Percentiles rank a stretch among this genome's conserved stretches.
Conservation (phyloP, 495 filamentous ascomycete species). For the Talaromyces adpressus region DNA sequence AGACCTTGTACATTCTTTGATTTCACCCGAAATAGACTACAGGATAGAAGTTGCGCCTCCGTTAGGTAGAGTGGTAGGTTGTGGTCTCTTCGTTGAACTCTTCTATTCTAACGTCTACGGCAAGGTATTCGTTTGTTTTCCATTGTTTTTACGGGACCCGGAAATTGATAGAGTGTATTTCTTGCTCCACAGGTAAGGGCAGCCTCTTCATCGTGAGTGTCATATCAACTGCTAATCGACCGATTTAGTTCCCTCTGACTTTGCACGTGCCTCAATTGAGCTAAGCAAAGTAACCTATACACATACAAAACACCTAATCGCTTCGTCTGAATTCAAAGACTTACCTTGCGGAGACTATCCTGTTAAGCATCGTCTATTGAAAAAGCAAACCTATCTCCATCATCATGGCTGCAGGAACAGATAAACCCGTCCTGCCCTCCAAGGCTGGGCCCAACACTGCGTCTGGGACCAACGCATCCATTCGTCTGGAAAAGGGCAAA, state of each 20-base stretch:
- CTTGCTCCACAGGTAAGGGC: not conserved
- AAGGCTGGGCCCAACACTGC: slow-evolving; percentile 38
- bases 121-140: not conserved
- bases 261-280: not conserved
- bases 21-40: not conserved
- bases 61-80: slow-evolving; percentile 5
- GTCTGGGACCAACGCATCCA: slow-evolving; percentile 42
- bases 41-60: slow-evolving; percentile 4
- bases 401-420: slow-evolving; percentile 9
- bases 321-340: not conserved
- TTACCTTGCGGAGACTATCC: not conserved
- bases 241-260: not conserved
- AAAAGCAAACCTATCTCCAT: not conserved
- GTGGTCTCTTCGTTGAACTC: not conserved
- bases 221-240: not conserved
- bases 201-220: not conserved
- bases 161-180: slow-evolving; percentile 3
- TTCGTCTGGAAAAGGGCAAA: slow-evolving; percentile 67
- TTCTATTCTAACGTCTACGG: not conserved
- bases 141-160: not conserved
- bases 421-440: slow-evolving; percentile 24
- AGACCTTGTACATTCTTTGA: slow-evolving; percentile 6
- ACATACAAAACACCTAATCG: not conserved
- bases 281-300: not conserved
- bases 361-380: not conserved